phyloP scores from a whole-genome alignment of 75 land plant genomes.

The Adiantum capillusveneris region DNA sequence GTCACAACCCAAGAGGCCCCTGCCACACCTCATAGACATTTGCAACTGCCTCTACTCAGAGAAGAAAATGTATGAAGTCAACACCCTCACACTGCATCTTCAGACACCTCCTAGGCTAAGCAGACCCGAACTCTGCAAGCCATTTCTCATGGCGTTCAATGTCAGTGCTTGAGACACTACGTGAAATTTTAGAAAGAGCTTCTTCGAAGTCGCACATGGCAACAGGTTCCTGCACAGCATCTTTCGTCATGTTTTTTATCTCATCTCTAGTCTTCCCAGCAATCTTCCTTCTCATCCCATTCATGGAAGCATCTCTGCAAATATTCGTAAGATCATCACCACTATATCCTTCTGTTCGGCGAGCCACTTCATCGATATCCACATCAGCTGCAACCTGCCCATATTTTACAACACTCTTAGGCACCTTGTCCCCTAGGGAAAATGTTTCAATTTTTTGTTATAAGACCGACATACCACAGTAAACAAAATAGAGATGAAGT shows the following conservation, averaged over 20 bases:
- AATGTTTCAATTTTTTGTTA: too few relatives aligned
- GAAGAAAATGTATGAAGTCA: too few relatives aligned
- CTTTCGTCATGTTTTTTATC: slow-evolving; percentile 93
- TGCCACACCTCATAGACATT: too few relatives aligned
- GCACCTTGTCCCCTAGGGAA: too few relatives aligned
- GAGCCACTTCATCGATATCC: slow-evolving; percentile 79
- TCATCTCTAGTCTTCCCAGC: slow-evolving; percentile 97
- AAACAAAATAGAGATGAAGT: too few relatives aligned
- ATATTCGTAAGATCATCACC: slow-evolving; percentile 97
- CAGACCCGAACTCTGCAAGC: slow-evolving; percentile 91
- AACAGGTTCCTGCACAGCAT: slow-evolving; percentile 88
- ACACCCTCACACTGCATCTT: too few relatives aligned
- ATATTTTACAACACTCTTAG: too few relatives aligned
- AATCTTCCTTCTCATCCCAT: slow-evolving; percentile 96
- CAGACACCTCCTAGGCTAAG: slow-evolving; percentile 20
- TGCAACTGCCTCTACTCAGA: too few relatives aligned
- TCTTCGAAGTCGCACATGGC: slow-evolving; percentile 98
- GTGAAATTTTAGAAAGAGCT: slow-evolving; percentile 76
- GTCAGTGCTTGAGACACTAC: slow-evolving; percentile 75
- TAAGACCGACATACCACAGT: too few relatives aligned
- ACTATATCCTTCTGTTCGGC: slow-evolving; percentile 94
- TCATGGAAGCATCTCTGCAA: slow-evolving; percentile 92
- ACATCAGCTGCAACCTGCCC: slow-evolving; percentile 91
- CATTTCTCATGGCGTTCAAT: slow-evolving; percentile 95
- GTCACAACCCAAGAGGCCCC: too few relatives aligned